A percentile compares a stretch with the other conserved stretches of the same genome.
Evolutionary conservation across 2,329 filamentous ascomycete genomes (phyloP).

Genomic region (Trichoderma simmonsii): DNA sequence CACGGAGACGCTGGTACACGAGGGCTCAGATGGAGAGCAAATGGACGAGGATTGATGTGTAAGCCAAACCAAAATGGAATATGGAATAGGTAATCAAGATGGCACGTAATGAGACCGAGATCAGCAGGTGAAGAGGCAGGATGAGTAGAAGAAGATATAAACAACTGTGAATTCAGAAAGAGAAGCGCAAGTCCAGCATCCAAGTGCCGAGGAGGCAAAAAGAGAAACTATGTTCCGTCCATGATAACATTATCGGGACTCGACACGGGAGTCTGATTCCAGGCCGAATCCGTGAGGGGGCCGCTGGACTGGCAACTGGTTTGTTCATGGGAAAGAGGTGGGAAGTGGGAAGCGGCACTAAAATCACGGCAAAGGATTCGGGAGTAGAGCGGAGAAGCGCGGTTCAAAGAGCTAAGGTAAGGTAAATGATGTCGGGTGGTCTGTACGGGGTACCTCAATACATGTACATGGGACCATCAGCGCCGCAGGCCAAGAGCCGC

Average conservation of each 20-base stretch:
- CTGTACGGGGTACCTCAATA: not conserved
- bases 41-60: not conserved
- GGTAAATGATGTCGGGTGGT: not conserved
- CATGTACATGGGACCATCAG: not conserved
- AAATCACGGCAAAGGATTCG: constrained; percentile 18
- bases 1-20: not conserved
- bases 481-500: not conserved
- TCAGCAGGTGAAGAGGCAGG: not conserved
- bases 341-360: constrained; percentile 7
- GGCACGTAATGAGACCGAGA: not conserved
- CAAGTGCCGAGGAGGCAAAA: not conserved
- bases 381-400: constrained; percentile 1
- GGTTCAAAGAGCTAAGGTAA: not conserved
- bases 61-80: not conserved
- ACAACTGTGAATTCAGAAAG: not conserved
- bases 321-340: constrained; percentile 1
- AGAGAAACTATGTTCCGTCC: not conserved
- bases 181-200: not conserved
- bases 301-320: not conserved
- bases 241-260: not conserved
- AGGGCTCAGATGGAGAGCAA: not conserved
- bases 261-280: not conserved
- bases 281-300: not conserved
- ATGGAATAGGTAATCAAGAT: not conserved
- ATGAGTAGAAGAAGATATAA: not conserved